Evolutionary conservation across 83 land plant genomes (phyloP).

Genomic region (Diphasiastrum complanatum): DNA sequence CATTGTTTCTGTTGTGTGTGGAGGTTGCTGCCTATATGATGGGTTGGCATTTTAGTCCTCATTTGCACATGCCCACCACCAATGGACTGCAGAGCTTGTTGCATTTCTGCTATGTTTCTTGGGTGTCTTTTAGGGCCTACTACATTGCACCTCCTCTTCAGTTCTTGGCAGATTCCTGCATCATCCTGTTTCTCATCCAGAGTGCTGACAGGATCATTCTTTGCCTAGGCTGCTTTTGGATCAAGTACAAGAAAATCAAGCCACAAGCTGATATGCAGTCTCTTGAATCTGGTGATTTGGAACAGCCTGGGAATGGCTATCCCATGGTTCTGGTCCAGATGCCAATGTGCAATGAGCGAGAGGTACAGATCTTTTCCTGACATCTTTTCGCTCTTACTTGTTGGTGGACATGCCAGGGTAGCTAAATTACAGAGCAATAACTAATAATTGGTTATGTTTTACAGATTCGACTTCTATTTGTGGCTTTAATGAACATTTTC

Average conservation of each 20-base stretch:
- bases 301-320: slow-evolving; percentile 19
- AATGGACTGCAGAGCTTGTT: slow-evolving; percentile 35
- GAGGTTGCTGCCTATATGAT: slow-evolving; percentile 34
- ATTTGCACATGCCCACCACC: slow-evolving; percentile 42
- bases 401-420: too few relatives aligned
- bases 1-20: slow-evolving; percentile 25
- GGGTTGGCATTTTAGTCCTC: slow-evolving; percentile 51
- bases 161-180: slow-evolving; percentile 33
- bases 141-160: slow-evolving; percentile 43
- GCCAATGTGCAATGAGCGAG: slow-evolving; percentile 43
- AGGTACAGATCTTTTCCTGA: slow-evolving; percentile 27
- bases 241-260: slow-evolving; percentile 39
- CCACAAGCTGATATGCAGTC: slow-evolving; percentile 18
- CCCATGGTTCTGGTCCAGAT: slow-evolving; percentile 44
- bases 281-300: slow-evolving; percentile 25
- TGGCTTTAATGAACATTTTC: too few relatives aligned
- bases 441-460: too few relatives aligned
- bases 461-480: too few relatives aligned
- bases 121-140: slow-evolving; percentile 36
- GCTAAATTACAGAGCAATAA: too few relatives aligned
- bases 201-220: slow-evolving; percentile 35
- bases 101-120: slow-evolving; percentile 33
- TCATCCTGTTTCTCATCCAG: slow-evolving; percentile 41
- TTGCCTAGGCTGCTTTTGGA: slow-evolving; percentile 51
- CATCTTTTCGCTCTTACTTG: slow-evolving; percentile 1